These are phyloP conservation scores for Leccinum fuscescens DNA, from an alignment of 1,284 basidiomycete species.

Conservation along the genomic window DNA sequence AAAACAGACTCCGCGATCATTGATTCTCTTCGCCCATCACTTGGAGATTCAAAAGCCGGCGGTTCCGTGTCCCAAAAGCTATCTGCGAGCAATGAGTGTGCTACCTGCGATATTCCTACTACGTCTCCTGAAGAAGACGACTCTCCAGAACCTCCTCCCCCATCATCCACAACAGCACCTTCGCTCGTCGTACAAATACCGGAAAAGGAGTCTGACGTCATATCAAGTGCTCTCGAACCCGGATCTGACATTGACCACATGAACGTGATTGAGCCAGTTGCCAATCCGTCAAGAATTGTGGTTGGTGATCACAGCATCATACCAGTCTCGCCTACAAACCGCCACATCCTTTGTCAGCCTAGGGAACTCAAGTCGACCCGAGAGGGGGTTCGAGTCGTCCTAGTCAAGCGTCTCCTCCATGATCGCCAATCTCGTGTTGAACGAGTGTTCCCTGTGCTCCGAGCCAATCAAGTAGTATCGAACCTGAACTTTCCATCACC, in stretches of 20 bases:
- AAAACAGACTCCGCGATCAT: constrained; percentile 7
- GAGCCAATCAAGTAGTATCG: constrained; percentile 53
- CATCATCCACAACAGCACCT: constrained; percentile 11
- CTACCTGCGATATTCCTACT: constrained; percentile 9
- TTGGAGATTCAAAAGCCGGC: constrained; percentile 10
- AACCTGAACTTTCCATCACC: constrained; percentile 18
- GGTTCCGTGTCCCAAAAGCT: constrained; percentile 1
- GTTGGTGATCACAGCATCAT: constrained; percentile 31
- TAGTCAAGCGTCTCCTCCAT: constrained; percentile 56
- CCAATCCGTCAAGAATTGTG: constrained; percentile 28
- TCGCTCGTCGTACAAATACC: constrained; percentile 14
- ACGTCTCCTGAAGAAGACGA: constrained; percentile 8
- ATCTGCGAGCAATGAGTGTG: constrained; percentile 10
- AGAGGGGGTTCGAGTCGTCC: constrained; percentile 60
- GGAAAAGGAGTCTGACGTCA: constrained; percentile 17
- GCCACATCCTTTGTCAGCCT: constrained; percentile 14
- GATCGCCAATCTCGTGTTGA: constrained; percentile 62
- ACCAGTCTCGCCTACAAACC: constrained; percentile 10
- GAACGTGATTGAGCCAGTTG: constrained; percentile 12
- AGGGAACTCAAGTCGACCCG: constrained; percentile 44
- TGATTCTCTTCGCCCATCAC: constrained; percentile 4
- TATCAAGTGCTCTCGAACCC: constrained; percentile 11
- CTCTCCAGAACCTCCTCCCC: constrained; percentile 8
- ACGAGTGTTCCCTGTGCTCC: constrained; percentile 59
- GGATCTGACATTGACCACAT: constrained; percentile 9